Conservation (phyloP, 768 basidiomycete species). For the Sarcomyxa edulis region DNA sequence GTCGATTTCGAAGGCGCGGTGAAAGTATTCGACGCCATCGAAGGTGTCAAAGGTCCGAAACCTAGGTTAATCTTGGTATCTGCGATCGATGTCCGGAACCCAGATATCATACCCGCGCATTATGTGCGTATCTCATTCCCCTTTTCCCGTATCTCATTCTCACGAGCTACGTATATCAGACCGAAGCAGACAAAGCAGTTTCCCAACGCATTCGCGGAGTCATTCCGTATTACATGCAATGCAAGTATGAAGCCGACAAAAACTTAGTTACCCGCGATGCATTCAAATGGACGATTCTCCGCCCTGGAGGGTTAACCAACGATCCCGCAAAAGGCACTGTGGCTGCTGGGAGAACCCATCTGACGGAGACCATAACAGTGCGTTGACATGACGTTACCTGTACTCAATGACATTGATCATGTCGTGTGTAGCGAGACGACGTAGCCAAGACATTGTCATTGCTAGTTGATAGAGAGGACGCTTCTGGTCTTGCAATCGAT, state of each 20-base stretch:
- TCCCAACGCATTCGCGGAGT: slow-evolving; percentile 38
- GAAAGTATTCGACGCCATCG: slow-evolving; percentile 68
- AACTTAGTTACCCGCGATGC: slow-evolving; percentile 40
- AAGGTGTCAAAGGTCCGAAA: slow-evolving; percentile 37
- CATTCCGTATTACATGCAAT: slow-evolving; percentile 41
- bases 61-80: slow-evolving; percentile 57
- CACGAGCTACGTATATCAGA: slow-evolving; percentile 27
- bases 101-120: slow-evolving; percentile 40
- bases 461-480: slow-evolving; percentile 44
- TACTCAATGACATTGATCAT: background rate
- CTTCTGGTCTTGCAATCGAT: slow-evolving; percentile 54
- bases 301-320: slow-evolving; percentile 54
- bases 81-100: slow-evolving; percentile 51
- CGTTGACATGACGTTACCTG: slow-evolving; percentile 10
- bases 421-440: slow-evolving; percentile 56
- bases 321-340: slow-evolving; percentile 46
- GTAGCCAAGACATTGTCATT: slow-evolving; percentile 46
- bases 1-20: slow-evolving; percentile 63
- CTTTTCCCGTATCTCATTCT: too few species aligned
- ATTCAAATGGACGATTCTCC: slow-evolving; percentile 64
- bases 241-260: slow-evolving; percentile 49
- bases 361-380: slow-evolving; percentile 43
- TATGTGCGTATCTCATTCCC: too few species aligned
- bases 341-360: slow-evolving; percentile 46
- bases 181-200: slow-evolving; percentile 37